A percentile compares a stretch with the other conserved stretches of the same genome.
Evolutionary conservation across 371 early-diverging fungal genomes (phyloP).

Genomic region (Circinella umbellata): DNA sequence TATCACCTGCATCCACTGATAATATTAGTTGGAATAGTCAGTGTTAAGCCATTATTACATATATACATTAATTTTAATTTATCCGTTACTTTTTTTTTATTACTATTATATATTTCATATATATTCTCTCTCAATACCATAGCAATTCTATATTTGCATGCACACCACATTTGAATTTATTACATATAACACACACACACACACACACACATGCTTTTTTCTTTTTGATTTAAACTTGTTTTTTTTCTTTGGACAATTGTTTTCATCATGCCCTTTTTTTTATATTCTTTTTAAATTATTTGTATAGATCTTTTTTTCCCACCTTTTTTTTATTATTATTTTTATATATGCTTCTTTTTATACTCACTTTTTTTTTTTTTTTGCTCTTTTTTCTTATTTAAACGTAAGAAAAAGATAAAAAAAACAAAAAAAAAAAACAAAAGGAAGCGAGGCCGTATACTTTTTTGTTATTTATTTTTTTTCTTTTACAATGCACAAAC

Average conservation of each 20-base stretch:
- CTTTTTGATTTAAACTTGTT: conserved; percentile 1
- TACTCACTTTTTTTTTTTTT: conserved; percentile 8
- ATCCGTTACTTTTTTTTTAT: background rate
- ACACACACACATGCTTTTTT: background rate
- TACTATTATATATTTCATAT: background rate
- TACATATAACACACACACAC: background rate
- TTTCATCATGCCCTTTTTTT: conserved; percentile 13
- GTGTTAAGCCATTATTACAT: background rate
- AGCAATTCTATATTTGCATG: background rate
- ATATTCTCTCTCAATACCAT: background rate
- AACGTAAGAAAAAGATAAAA: background rate
- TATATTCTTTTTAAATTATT: background rate
- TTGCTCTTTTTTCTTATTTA: background rate
- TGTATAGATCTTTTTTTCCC: conserved; percentile 2
- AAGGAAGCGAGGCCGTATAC: conserved; percentile 15
- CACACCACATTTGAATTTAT: background rate
- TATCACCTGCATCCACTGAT: conserved; percentile 11
- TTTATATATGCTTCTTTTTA: conserved; percentile 3
- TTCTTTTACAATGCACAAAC: conserved; percentile 2
- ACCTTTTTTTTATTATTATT: conserved; percentile 3
- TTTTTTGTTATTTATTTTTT: background rate
- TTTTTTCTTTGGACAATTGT: background rate
- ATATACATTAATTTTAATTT: background rate
- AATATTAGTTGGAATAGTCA: background rate
- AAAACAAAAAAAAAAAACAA: background rate